Base-by-base conservation (phyloP, 2,329 filamentous ascomycete genomes). In the Trichoderma sp. region DNA sequence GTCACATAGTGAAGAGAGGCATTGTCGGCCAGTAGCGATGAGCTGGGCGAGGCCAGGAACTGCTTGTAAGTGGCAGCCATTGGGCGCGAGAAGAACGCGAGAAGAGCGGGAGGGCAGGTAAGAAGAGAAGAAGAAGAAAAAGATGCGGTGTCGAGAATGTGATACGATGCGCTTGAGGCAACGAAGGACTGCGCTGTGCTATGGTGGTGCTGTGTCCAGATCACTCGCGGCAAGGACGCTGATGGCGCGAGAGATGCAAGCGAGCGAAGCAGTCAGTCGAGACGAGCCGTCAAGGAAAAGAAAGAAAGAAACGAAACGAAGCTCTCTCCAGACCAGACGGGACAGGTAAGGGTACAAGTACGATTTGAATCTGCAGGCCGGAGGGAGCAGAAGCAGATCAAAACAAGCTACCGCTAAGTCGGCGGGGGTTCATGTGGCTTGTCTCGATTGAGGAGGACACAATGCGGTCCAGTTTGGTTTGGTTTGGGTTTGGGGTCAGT, bases 1-100 rank as follows among this genome's bases (percentile, higher is more conserved):
- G 95, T 95, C 83, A 98, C 93, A 87, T 98, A 99, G 87, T 96
- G 92, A 79, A 95, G 86, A 62, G 93, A 90, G 75, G 93, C 92
- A 83, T 92, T 88, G 72, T 89, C 85, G 45, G 91, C 88, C 80
- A 96, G 87, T 75, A 90, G 85, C 74, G 90, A 89, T 74, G 91
- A 85, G 84, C 86, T 91, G 77, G 93, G 93, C 77, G 90, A 87
- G 81, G 89, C 88, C 74, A 95, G 88, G 83, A 95, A 95, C 85
- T 91, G 90, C 87, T 91, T 89, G 87, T 96, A 96, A 76, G 88
- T 82, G 79, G 85, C 82, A 77, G 85, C 83, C 85, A 86, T 86
- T 35, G 80, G 79, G 38, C 80, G 80, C 78, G 29, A 21, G 29
- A 41, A n/a, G 5, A 16, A 33, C 24, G 45, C 21, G 53, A 66